Percentiles rank a stretch among this genome's conserved stretches.
Evolutionary conservation across 495 filamentous ascomycete genomes (phyloP).

Genomic region (Neurospora sp.): DNA sequence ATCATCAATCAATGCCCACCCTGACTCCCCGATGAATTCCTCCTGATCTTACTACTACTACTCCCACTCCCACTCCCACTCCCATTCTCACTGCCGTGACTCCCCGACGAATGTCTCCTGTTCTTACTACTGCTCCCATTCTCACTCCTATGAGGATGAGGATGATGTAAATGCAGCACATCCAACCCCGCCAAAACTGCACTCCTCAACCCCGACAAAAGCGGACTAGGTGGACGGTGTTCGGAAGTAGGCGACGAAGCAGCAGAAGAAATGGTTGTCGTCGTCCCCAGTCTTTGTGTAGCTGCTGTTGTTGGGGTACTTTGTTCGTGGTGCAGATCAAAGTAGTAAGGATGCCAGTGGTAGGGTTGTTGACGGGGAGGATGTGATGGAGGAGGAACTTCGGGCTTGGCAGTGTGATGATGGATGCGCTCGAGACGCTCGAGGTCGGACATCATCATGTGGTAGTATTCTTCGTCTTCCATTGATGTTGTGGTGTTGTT

Average conservation of each 20-base stretch:
- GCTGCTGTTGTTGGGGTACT: too few relatives aligned
- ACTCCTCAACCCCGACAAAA: background rate
- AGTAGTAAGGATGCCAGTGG: background rate
- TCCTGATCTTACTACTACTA: background rate
- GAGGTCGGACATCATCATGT: constrained; percentile 18
- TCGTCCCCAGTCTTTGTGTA: background rate
- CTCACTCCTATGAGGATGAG: background rate
- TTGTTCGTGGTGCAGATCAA: background rate
- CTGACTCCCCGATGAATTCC: background rate
- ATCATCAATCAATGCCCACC: background rate
- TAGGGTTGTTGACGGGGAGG: background rate
- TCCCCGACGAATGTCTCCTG: background rate
- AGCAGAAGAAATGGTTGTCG: background rate
- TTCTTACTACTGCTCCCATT: background rate
- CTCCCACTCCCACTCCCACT: background rate
- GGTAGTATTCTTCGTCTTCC: constrained; percentile 22
- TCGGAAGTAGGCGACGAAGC: background rate
- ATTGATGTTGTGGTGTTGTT: background rate
- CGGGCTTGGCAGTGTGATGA: constrained; percentile 5
- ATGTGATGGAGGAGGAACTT: background rate
- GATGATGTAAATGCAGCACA: background rate
- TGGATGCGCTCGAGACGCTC: constrained; percentile 13
- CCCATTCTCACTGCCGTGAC: background rate
- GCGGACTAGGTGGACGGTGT: background rate
- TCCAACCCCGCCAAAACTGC: background rate